Evolutionary conservation across 1,139 yeast species (phyloP), one percentile per base, ranked within the genome.

Genomic region (Diutina catenulata): DNA sequence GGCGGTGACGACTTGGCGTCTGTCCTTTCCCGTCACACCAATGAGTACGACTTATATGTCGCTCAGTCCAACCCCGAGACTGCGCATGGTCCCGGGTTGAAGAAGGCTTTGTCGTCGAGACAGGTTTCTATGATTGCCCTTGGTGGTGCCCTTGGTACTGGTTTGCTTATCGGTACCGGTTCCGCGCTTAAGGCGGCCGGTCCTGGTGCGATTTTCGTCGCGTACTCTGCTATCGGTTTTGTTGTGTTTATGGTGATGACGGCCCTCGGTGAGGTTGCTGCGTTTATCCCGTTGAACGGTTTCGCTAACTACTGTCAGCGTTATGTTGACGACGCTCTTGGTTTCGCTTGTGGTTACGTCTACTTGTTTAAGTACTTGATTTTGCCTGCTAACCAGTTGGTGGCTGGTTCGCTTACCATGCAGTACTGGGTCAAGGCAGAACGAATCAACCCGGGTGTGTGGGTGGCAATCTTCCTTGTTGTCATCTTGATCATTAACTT

Each of bases 101-200:
- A 75, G 47, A 70, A 76, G 51, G 73, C 68, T 21, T 60, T 81
- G 42, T 73, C 77, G 49, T 76, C 88, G 11, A 64, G 91, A 48
- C 91, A 80, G 52, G 74, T 80, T 49, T 68, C 79, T 39, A 79
- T 81, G 91, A 76, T 79, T 56, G 83, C 84, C 48, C 55, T 64
- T 47, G 70, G 70, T 40, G 70, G 70, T 45, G 69, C 69, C 14
- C 50, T 62, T 42, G 75, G 75, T 36, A 77, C 86, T 6, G 87
- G 88, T 49, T 64, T 79, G 46, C 59, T 79, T 45, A 75, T 80
- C 47, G 86, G 87, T 48, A 76, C 84, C 9, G 82, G 83, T 39
- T 58, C 74, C 11, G 77, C 86, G 1, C 61, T 80, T 44, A 62
- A 67, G 25, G 55, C 64, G 5, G 83, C 81, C 5, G 91, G 91